phyloP scores from a whole-genome alignment of 2,329 filamentous ascomycete genomes.

The Microdochium nivale region DNA sequence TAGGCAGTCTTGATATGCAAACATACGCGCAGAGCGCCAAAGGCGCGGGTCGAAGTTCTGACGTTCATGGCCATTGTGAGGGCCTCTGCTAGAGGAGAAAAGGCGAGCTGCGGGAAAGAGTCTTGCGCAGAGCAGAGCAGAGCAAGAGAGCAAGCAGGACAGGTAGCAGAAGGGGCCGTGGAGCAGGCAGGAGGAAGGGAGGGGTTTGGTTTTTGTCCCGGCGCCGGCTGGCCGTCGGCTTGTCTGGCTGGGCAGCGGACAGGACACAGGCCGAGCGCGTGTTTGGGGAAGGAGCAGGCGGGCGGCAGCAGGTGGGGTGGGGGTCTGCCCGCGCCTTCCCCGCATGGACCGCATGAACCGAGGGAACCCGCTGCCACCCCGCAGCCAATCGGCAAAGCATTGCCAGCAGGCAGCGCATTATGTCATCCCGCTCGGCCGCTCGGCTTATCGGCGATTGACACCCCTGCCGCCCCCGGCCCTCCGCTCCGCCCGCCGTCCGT shows the following conservation, averaged over 20 bases:
- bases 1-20: no score
- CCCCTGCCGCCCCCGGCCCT: not conserved
- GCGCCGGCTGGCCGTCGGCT: not conserved
- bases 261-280: not conserved
- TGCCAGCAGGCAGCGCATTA: not conserved
- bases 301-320: not conserved
- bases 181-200: no score
- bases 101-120: not conserved
- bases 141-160: not conserved
- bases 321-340: slow-evolving; percentile 12
- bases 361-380: slow-evolving; percentile 15
- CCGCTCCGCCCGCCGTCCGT: not conserved
- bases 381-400: slow-evolving; percentile 1
- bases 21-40: slow-evolving; percentile 56
- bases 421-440: not conserved
- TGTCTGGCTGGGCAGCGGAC: no score
- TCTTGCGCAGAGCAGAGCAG: not conserved
- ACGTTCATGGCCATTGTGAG: slow-evolving; percentile 55
- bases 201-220: no score
- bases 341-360: slow-evolving; percentile 24
- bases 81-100: not conserved
- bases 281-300: not conserved
- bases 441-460: slow-evolving; percentile 1
- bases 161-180: no score
- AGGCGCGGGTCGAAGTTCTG: slow-evolving; percentile 51